Evolutionary conservation across 805 yeast species (phyloP).

Genomic region (Lipomyces starkeyi): DNA sequence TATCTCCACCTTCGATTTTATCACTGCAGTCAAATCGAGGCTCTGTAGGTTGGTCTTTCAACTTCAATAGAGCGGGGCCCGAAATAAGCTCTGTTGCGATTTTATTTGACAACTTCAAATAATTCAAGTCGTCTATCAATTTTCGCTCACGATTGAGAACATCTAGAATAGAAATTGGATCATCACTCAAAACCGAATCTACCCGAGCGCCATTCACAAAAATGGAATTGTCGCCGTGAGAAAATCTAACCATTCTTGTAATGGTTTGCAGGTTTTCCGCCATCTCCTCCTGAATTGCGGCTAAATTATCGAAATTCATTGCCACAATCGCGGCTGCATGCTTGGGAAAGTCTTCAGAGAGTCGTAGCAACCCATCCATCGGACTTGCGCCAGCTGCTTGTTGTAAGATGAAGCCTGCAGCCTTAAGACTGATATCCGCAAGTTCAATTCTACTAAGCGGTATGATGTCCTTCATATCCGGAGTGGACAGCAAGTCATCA

Average conservation of each 20-base stretch:
- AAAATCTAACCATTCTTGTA: constrained; percentile 24
- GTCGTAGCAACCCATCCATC: constrained; percentile 49
- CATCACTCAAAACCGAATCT: constrained; percentile 49
- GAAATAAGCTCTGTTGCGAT: constrained; percentile 49
- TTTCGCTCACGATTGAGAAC: constrained; percentile 50
- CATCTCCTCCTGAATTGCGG: constrained; percentile 37
- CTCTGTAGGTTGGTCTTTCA: constrained; percentile 22
- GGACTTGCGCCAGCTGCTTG: constrained; percentile 41
- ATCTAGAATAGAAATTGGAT: constrained; percentile 46
- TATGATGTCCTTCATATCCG: constrained; percentile 37
- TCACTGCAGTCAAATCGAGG: constrained; percentile 47
- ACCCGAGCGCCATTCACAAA: constrained; percentile 70
- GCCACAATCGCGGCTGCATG: constrained; percentile 52
- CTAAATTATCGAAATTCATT: constrained; percentile 25
- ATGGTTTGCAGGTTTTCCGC: constrained; percentile 33
- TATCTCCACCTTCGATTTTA: constrained; percentile 39
- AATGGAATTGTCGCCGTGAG: constrained; percentile 47
- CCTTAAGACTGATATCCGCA: constrained; percentile 41
- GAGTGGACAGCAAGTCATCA: constrained; percentile 39
- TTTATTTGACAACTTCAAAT: constrained; percentile 47
- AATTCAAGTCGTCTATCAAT: constrained; percentile 41
- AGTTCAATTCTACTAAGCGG: constrained; percentile 40
- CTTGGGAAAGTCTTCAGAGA: constrained; percentile 63
- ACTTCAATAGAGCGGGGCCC: constrained; percentile 35
- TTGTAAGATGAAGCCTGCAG: constrained; percentile 48